A percentile compares a stretch with the other conserved stretches of the same genome.
Conservation (phyloP, 1,139 yeast species). For the Lodderomyces orthopsilosis region DNA sequence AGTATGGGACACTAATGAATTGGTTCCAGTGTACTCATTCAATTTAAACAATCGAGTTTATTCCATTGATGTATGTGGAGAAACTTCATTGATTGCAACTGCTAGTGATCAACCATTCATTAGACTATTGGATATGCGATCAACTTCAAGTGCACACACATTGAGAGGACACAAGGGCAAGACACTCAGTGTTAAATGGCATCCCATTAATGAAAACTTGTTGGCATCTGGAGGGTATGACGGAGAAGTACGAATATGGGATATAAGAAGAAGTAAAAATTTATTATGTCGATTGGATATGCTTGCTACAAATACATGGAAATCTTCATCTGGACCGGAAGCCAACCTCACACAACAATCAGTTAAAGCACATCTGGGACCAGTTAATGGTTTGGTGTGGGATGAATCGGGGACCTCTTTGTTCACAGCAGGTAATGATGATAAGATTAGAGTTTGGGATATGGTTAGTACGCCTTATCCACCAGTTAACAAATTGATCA, state of each 20-base stretch:
- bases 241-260: constrained; percentile 72
- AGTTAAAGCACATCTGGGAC: constrained; percentile 68
- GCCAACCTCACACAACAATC: constrained; percentile 27
- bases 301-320: constrained; percentile 30
- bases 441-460: constrained; percentile 75
- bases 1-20: constrained; percentile 75
- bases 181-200: constrained; percentile 71
- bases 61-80: constrained; percentile 47
- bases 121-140: constrained; percentile 67
- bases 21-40: constrained; percentile 65
- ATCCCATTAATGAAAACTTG: constrained; percentile 59
- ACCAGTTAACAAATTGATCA: constrained; percentile 59
- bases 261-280: constrained; percentile 64
- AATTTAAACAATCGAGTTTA: constrained; percentile 51
- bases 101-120: constrained; percentile 72
- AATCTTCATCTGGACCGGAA: constrained; percentile 15
- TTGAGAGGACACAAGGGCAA: constrained; percentile 63
- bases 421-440: constrained; percentile 72
- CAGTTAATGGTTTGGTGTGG: constrained; percentile 76
- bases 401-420: constrained; percentile 58
- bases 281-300: constrained; percentile 63
- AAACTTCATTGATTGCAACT: constrained; percentile 60
- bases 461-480: constrained; percentile 44
- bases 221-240: constrained; percentile 77
- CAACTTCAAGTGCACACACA: constrained; percentile 70